phyloP scores from a whole-genome alignment of 768 basidiomycete genomes.

The Leccinum subgranulosum region DNA sequence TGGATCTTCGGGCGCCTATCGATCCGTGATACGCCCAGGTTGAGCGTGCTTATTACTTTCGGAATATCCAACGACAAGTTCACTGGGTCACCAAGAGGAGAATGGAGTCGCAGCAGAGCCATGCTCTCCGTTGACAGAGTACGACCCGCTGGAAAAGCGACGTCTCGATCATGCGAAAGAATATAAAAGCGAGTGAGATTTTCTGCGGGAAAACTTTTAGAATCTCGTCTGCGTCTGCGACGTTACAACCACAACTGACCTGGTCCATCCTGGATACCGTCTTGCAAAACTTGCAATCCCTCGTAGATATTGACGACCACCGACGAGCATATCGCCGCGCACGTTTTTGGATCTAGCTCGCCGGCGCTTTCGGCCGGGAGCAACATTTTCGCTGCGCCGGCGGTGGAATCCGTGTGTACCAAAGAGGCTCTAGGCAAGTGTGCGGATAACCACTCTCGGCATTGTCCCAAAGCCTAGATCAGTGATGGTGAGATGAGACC shows the following conservation, averaged over 20 bases:
- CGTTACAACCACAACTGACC: slow-evolving; percentile 1
- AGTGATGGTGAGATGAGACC: neutral
- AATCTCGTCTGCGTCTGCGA: neutral
- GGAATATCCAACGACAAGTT: slow-evolving; percentile 11
- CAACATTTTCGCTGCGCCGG: slow-evolving; percentile 55
- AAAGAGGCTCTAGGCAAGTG: slow-evolving; percentile 51
- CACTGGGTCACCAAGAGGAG: neutral
- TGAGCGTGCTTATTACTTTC: slow-evolving; percentile 35
- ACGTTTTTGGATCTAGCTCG: slow-evolving; percentile 41
- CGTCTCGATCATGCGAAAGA: slow-evolving; percentile 38
- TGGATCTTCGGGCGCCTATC: slow-evolving; percentile 60
- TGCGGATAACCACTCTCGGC: slow-evolving; percentile 53
- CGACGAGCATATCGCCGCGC: slow-evolving; percentile 74
- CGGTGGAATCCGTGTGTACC: slow-evolving; percentile 68
- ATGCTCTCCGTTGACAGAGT: slow-evolving; percentile 20
- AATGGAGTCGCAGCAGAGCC: slow-evolving; percentile 39
- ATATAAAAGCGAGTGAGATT: slow-evolving; percentile 74
- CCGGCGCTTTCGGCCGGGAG: slow-evolving; percentile 23
- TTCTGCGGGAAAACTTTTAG: slow-evolving; percentile 33
- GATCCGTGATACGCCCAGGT: slow-evolving; percentile 47
- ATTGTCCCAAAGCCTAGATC: slow-evolving; percentile 73
- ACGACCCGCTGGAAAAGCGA: slow-evolving; percentile 26
- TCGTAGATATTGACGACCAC: slow-evolving; percentile 58
- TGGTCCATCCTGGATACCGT: slow-evolving; percentile 60
- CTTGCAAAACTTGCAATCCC: slow-evolving; percentile 56